Percentiles rank a stretch among this genome's conserved stretches.
Conservation (phyloP, 345 rosid species). For the Salix caprea region DNA sequence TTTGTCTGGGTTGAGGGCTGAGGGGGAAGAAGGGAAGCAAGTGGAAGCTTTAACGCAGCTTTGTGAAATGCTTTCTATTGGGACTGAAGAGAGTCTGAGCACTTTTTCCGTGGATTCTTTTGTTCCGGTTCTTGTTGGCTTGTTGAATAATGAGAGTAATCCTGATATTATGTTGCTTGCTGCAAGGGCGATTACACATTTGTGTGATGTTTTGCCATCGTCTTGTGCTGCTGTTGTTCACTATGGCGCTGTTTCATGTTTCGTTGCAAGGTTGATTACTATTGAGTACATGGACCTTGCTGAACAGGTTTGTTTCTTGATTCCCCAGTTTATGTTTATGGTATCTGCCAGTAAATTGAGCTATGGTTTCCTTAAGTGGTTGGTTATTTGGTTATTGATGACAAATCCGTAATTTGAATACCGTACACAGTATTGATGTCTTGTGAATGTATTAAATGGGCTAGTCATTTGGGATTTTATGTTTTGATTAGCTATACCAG, state of each 20-base stretch:
- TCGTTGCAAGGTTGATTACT: conserved; percentile 87
- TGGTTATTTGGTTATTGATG: not conserved
- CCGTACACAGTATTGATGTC: not conserved
- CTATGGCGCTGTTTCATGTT: conserved; percentile 88
- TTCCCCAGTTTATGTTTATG: not conserved
- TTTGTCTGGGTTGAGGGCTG: conserved; percentile 79
- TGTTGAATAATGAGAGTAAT: conserved; percentile 89
- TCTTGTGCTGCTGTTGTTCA: conserved; percentile 98
- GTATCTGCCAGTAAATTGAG: not conserved
- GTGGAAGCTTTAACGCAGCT: conserved; percentile 98
- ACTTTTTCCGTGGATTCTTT: conserved; percentile 96
- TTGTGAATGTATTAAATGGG: not conserved
- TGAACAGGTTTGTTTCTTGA: conserved; percentile 68
- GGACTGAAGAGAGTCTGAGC: conserved; percentile 93
- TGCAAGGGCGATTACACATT: conserved; percentile 93
- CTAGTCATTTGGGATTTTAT: not conserved
- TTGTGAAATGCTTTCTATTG: conserved; percentile 91
- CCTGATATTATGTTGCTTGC: conserved; percentile 99
- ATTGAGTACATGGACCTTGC: conserved; percentile 99
- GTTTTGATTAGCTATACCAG: not conserved
- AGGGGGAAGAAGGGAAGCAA: conserved; percentile 97
- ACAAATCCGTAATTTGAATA: not conserved
- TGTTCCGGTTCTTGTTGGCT: conserved; percentile 89
- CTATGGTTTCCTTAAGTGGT: not conserved
- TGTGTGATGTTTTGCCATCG: conserved; percentile 95